Percentiles rank a stretch among this genome's conserved stretches.
Evolutionary conservation across 1,139 yeast species (phyloP).

Genomic region (Hansenula sp.): DNA sequence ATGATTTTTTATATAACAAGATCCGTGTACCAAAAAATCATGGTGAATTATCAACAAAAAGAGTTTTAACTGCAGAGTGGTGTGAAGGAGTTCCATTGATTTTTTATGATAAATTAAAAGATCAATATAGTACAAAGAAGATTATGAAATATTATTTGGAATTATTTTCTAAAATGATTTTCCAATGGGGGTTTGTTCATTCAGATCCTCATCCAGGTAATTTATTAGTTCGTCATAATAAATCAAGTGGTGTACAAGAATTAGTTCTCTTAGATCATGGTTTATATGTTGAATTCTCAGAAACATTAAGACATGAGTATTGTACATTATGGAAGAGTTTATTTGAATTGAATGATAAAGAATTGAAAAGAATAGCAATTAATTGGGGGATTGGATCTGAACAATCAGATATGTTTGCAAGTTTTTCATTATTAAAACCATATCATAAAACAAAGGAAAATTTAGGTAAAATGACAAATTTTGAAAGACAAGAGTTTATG

Average conservation of each 20-base stretch:
- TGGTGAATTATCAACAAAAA: constrained; percentile 39
- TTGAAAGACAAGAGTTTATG: constrained; percentile 34
- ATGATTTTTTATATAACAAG: constrained; percentile 29
- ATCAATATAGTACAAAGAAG: constrained; percentile 36
- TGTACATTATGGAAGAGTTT: constrained; percentile 59
- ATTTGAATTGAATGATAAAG: constrained; percentile 46
- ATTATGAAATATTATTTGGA: constrained; percentile 51
- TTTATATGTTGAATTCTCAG: constrained; percentile 51
- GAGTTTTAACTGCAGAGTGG: constrained; percentile 69
- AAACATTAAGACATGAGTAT: constrained; percentile 51
- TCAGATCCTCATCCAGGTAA: constrained; percentile 88
- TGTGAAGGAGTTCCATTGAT: constrained; percentile 62
- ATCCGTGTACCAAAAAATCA: constrained; percentile 54
- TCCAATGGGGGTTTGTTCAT: constrained; percentile 72
- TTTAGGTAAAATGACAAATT: constrained; percentile 26
- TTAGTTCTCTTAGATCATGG: constrained; percentile 76
- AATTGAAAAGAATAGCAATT: constrained; percentile 44
- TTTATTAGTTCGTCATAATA: constrained; percentile 45
- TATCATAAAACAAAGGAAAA: constrained; percentile 24
- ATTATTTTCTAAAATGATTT: constrained; percentile 64
- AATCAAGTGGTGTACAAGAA: constrained; percentile 42
- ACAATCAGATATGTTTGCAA: constrained; percentile 54
- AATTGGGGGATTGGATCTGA: constrained; percentile 69
- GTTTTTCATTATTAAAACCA: constrained; percentile 53
- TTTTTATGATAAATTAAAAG: constrained; percentile 37